phyloP scores from a whole-genome alignment of 108 stramenopile species.

The Cyclotella cryptica region DNA sequence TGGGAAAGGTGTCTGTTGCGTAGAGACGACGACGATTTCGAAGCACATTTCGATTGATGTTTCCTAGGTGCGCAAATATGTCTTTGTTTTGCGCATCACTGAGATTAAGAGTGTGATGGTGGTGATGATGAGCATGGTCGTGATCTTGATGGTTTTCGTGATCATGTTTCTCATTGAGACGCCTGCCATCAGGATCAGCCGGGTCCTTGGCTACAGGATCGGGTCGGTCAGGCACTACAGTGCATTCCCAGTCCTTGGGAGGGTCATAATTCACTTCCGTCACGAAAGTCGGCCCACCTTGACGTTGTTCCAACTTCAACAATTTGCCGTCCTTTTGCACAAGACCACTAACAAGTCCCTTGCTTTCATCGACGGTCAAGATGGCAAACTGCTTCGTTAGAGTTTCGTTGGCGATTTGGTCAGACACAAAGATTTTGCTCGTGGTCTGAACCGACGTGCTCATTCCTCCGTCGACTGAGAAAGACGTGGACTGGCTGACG shows the following conservation, averaged over 20 bases:
- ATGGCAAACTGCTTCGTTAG: background rate
- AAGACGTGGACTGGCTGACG: background rate
- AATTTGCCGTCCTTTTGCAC: conserved; percentile 3
- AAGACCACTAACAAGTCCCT: background rate
- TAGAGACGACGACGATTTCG: conserved; percentile 5
- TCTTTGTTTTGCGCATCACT: background rate
- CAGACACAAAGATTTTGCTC: background rate
- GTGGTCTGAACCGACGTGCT: background rate
- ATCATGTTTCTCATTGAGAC: background rate
- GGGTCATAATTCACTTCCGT: conserved; percentile 2
- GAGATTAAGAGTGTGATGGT: background rate
- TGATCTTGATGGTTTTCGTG: background rate
- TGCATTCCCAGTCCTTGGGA: conserved; percentile 13
- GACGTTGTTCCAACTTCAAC: background rate
- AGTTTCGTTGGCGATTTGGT: background rate
- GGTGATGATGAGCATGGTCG: background rate
- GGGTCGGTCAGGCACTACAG: background rate
- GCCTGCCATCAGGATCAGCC: background rate
- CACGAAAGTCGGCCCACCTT: background rate
- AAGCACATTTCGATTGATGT: background rate
- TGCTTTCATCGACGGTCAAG: background rate
- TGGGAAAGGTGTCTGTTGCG: conserved; percentile 16
- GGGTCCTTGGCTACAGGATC: too few relatives aligned
- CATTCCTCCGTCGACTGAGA: background rate
- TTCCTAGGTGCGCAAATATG: background rate